Conservation (phyloP, 1,139 yeast genomes). For the Citeromyces hawaiiensis region DNA sequence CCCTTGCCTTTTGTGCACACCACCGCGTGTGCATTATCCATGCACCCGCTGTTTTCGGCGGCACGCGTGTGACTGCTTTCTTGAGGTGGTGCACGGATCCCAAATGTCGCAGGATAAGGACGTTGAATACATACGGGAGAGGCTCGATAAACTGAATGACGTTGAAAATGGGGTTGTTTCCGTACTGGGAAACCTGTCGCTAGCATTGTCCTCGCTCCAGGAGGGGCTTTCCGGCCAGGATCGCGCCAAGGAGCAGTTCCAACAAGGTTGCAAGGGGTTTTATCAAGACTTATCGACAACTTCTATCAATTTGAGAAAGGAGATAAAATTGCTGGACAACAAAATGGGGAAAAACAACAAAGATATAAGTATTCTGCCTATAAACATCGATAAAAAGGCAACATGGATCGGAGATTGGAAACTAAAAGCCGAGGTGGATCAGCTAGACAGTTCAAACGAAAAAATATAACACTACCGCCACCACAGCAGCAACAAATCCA, state of each 20-base stretch:
- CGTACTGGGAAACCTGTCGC: slow-evolving; percentile 24
- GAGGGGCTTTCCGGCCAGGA: slow-evolving; percentile 22
- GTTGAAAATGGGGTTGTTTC: slow-evolving; percentile 24
- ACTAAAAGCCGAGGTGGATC: slow-evolving; percentile 18
- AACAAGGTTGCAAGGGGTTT: slow-evolving; percentile 10
- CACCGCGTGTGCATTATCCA: not conserved
- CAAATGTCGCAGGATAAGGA: slow-evolving; percentile 3
- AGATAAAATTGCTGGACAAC: slow-evolving; percentile 44
- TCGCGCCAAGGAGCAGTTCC: slow-evolving; percentile 19
- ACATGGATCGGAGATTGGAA: slow-evolving; percentile 40
- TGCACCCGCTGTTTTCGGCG: not conserved
- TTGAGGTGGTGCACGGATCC: not conserved
- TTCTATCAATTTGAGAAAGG: slow-evolving; percentile 39
- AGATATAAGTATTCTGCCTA: slow-evolving; percentile 41
- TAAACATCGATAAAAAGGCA: slow-evolving; percentile 48
- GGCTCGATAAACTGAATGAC: slow-evolving; percentile 15
- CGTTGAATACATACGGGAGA: slow-evolving; percentile 10
- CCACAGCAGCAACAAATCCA: not conserved
- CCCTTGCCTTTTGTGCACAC: too few relatives aligned
- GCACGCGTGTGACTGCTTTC: not conserved
- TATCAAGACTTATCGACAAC: slow-evolving; percentile 15
- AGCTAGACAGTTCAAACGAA: slow-evolving; percentile 6
- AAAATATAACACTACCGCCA: not conserved
- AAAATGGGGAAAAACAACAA: slow-evolving; percentile 32
- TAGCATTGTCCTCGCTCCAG: slow-evolving; percentile 21